Percentiles rank a stretch among this genome's conserved stretches.
Conservation (phyloP, 257 asterid genomes). For the Fraxinus quadrangulata region DNA sequence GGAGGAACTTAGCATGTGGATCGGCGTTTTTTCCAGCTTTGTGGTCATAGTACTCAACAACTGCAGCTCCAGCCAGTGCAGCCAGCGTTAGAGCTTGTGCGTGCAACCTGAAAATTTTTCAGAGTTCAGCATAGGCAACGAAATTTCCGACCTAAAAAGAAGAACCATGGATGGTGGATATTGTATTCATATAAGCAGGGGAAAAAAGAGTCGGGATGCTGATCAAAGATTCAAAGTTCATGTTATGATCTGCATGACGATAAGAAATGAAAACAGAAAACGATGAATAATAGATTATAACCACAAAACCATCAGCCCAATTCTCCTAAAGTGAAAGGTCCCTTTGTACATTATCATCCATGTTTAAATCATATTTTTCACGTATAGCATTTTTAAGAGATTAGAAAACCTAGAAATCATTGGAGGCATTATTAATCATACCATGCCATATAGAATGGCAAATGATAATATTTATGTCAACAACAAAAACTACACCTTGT, state of each 20-base stretch:
- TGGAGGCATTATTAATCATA: background rate
- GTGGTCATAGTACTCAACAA: slow-evolving; percentile 42
- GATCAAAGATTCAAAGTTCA: background rate
- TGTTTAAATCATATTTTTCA: background rate
- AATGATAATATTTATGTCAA: background rate
- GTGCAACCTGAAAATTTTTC: slow-evolving; percentile 39
- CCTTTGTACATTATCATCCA: background rate
- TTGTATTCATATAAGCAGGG: background rate
- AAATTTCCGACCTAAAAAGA: background rate
- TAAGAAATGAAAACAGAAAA: no score
- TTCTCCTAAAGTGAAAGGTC: background rate
- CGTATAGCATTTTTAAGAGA: background rate
- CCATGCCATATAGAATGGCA: background rate
- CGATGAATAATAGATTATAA: background rate
- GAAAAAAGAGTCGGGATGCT: background rate
- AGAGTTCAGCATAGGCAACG: background rate
- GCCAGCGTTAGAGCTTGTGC: slow-evolving; percentile 58
- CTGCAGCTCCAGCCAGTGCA: slow-evolving; percentile 51
- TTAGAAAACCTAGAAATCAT: background rate
- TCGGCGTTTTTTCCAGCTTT: slow-evolving; percentile 24
- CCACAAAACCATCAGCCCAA: background rate
- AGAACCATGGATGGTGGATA: background rate
- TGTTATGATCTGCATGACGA: background rate
- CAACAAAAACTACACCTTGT: background rate
- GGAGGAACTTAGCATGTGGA: slow-evolving; percentile 34